Base-by-base conservation (phyloP, 768 basidiomycete species). In the Boletus pseudopeckii region DNA sequence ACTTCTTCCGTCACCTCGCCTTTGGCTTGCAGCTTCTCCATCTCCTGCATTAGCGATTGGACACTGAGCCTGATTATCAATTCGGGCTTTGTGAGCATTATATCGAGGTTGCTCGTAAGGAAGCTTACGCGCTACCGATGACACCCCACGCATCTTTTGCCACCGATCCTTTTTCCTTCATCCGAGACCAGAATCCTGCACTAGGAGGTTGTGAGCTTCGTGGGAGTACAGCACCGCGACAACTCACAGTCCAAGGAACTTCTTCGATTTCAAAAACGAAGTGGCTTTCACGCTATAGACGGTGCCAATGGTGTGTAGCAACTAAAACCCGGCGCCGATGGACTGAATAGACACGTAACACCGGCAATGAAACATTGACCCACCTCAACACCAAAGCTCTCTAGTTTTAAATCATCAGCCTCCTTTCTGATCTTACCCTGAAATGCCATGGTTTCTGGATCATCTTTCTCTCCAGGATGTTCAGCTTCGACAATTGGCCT, bases 121-220 rank as follows among this genome's bases (percentile, higher is more conserved):
- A 39, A 55, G 30, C 92, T 74, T 72, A 94, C 86, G 96, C 96
- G 77, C 91, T 93, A 34, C 92, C 91, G 55, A 98, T 88, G 55
- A 98, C 88, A 15, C 93, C 94, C 89, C 92, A 98, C 0, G 94
- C 90, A 60, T 99, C 97, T 71, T 98, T 98, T 26, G 94, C 88
- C 48, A 95, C 77, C 0, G 90, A 72, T 6, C 92, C 93, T 71
- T 94, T 95, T 73, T 99, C 97, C 73, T 96, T 98, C 64, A 99
- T 70, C 33, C 89, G 82, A 32, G 94, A 90, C 74, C 91, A 93
- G 75, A 97, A 96, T 17, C 94, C 95, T 7, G 88, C 87, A 53
- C 87, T 88, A 53, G 7, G 48, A 56, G 7, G 38, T 41, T 33
- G 51, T 72, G 34, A 62, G 38, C 22, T 17, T 24, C 3, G 26